phyloP scores from a whole-genome alignment of 352 stramenopile genomes.

The Phytophthora melonis region DNA sequence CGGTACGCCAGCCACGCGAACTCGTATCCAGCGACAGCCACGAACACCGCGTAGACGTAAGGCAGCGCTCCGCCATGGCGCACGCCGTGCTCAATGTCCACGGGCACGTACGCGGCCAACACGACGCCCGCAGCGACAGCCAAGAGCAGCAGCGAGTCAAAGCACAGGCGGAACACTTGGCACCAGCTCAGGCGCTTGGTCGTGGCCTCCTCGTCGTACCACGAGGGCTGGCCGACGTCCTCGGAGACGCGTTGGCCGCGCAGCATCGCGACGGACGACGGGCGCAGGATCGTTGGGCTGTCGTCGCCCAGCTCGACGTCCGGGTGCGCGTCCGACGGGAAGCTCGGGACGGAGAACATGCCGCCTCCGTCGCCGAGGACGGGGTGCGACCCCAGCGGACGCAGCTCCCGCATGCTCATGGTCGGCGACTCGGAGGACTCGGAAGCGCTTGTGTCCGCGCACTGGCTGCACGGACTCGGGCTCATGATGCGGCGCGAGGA shows the following conservation, averaged over 20 bases:
- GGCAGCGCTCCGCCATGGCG: conserved; percentile 46
- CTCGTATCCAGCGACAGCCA: conserved; percentile 61
- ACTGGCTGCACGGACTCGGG: conserved; percentile 3
- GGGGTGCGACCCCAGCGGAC: conserved; percentile 35
- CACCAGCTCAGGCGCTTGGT: conserved; percentile 35
- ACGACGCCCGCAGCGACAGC: conserved; percentile 43
- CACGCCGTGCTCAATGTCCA: conserved; percentile 32
- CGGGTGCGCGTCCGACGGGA: conserved; percentile 25
- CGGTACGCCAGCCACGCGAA: conserved; percentile 72
- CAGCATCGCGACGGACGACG: conserved; percentile 52
- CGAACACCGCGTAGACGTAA: conserved; percentile 57
- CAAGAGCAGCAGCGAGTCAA: conserved; percentile 52
- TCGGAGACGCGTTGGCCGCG: conserved; percentile 25
- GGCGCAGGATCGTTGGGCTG: conserved; percentile 34
- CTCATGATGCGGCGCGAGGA: conserved; percentile 25
- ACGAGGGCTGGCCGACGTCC: conserved; percentile 35
- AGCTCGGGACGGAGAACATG: conserved; percentile 47
- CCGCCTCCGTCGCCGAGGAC: conserved; percentile 38
- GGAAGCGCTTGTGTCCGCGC: conserved; percentile 9
- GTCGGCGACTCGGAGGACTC: not conserved
- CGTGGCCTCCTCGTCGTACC: conserved; percentile 41
- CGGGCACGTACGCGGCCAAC: conserved; percentile 42
- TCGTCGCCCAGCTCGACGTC: conserved; percentile 26
- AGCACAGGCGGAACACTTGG: conserved; percentile 34
- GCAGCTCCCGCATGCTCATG: conserved; percentile 43